A percentile compares a stretch with the other conserved stretches of the same genome.
These are phyloP conservation scores for Parafenestella ontariensis DNA, from an alignment of 2,329 filamentous ascomycete species.

Conservation along the genomic window DNA sequence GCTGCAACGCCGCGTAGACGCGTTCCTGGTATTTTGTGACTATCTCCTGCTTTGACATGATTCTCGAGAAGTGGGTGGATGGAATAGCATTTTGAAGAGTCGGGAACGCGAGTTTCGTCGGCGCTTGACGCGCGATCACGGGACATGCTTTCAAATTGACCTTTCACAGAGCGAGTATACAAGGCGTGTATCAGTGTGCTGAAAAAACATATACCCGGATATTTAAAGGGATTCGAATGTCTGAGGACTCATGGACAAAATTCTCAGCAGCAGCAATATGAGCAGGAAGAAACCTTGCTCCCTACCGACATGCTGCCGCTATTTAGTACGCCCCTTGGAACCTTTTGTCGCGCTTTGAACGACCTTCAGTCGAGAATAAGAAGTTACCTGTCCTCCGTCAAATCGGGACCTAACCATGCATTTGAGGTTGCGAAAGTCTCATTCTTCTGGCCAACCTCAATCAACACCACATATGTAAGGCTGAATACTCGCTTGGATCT, in stretches of 20 bases:
- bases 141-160: slow-evolving; percentile 42
- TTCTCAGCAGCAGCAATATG: not conserved
- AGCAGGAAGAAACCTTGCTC: not conserved
- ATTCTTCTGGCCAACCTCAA: too few species aligned
- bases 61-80: not conserved
- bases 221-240: not conserved
- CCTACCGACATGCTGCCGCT: not conserved
- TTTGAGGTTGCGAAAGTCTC: too few species aligned
- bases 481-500: too few species aligned
- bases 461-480: too few species aligned
- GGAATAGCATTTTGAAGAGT: not conserved
- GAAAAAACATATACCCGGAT: not conserved
- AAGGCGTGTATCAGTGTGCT: not conserved
- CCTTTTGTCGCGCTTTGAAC: too few species aligned
- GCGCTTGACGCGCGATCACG: slow-evolving; percentile 37
- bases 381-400: too few species aligned
- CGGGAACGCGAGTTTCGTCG: slow-evolving; percentile 7
- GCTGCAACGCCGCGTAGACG: slow-evolving; percentile 75
- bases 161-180: slow-evolving; percentile 19
- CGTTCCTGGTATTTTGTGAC: slow-evolving; percentile 49
- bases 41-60: slow-evolving; percentile 32
- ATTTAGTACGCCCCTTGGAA: not conserved
- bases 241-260: not conserved
- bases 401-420: too few species aligned
- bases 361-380: too few species aligned